Base-by-base conservation (phyloP, 768 basidiomycete species). In the Tephrocybe sp. region DNA sequence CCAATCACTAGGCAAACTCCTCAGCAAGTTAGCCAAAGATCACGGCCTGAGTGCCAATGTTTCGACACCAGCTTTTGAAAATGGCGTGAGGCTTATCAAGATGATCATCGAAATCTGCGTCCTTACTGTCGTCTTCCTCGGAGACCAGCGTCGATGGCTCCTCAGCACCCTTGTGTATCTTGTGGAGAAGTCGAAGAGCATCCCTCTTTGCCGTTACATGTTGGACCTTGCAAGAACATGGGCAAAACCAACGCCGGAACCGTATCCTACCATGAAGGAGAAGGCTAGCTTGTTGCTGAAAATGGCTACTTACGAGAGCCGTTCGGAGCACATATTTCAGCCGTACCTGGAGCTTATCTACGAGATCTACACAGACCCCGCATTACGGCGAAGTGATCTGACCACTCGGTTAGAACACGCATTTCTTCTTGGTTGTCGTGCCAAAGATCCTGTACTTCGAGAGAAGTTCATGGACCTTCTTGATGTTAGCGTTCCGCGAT, bases 201-300 rank as follows among this genome's bases (percentile, higher is more conserved):
- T 74, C 3, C 66, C 78, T 12, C 78, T 99, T 2, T 95, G 92
- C 63, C 83, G 81, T 12, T 92, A 88, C 61, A 80, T 97, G 54
- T 78, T 99, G 18, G 88, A 93, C 47, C 80, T 98, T 48, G 81
- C 89, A 41, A 80, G 87, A 40, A 86, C 87, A 21, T 98, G 96
- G 95, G 87, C 91, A n/a, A 72, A 96, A 57, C 82, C 86, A 35
- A 83, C 82, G 59, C 87, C 87, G 44, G 92, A 97, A 49, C 76
- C 85, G 1, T 89, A 89, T 63, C 95, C 95, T 6, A 89, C 89
- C 0, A 86, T 90, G 80, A 98, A 97, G 68, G 97, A 99, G 71
- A 98, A 98, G 67, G 87, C 95, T 2, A 86, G 78, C 24, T 70
- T 98, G 26, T 67, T 99, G 53, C 84, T 89, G 61, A 92, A 90